Evolutionary conservation across 1,284 basidiomycete genomes (phyloP).

Genomic region (Agaricales sp.): DNA sequence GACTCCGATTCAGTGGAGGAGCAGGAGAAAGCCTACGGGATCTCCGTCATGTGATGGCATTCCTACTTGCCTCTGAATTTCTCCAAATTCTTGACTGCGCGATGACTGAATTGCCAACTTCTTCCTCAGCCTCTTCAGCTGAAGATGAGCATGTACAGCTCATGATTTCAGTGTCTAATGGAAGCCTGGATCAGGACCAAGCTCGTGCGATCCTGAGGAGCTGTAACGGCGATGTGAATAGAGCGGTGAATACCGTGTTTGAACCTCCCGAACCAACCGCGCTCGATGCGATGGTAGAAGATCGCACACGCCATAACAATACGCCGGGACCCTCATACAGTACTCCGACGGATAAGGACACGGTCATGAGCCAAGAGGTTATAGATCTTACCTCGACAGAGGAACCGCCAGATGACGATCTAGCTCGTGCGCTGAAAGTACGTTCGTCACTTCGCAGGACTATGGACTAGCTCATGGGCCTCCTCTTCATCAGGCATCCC

Average conservation of each 20-base stretch:
- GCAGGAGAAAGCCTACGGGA: no score
- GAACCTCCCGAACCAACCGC: slow-evolving; percentile 23
- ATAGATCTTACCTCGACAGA: slow-evolving; percentile 55
- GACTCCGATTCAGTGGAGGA: no score
- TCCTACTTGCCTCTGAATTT: neutral
- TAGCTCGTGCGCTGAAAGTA: slow-evolving; percentile 39
- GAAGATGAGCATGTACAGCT: slow-evolving; percentile 21
- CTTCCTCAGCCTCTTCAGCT: neutral
- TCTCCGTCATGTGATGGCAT: neutral
- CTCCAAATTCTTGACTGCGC: no score
- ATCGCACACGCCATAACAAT: slow-evolving; percentile 21
- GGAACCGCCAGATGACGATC: slow-evolving; percentile 23
- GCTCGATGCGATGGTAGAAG: neutral
- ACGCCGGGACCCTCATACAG: slow-evolving; percentile 16
- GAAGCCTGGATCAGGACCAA: slow-evolving; percentile 30
- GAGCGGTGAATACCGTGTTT: slow-evolving; percentile 49
- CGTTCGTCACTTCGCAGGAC: neutral
- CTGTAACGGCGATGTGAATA: slow-evolving; percentile 47
- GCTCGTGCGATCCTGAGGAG: slow-evolving; percentile 44
- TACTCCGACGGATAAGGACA: slow-evolving; percentile 16
- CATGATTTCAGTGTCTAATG: slow-evolving; percentile 23
- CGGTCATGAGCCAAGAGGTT: slow-evolving; percentile 23
- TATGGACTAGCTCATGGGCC: neutral
- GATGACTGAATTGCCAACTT: neutral
- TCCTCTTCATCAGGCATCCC: slow-evolving; percentile 20